Base-by-base conservation (phyloP, 495 filamentous ascomycete species). In the Podospora pseudocomata region DNA sequence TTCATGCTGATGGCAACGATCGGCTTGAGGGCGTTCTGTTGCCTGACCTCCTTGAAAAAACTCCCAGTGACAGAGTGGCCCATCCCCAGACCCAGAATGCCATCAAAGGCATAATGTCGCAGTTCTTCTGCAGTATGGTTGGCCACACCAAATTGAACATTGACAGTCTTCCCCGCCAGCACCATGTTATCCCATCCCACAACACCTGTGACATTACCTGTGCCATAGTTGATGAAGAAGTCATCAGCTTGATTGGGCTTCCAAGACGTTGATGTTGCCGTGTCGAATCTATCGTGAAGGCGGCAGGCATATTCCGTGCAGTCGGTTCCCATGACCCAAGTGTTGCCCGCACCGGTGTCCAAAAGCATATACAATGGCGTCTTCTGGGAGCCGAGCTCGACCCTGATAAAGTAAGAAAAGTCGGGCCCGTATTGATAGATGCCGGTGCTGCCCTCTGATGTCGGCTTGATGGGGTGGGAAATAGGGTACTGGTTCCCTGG, bases 1-100 rank as follows among this genome's bases (percentile, higher is more conserved):
- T 85, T 85, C 26, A 97, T 77, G 65, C 86, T 86, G 65, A 96
- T 77, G 49, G 87, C 86, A 71, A 92, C 87, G 20, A 95, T 73
- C 72, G 91, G 92, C 0, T 84, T 78, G 60, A 96, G 79, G 3
- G 85, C 63, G 32, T 86, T 84, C n/a, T 86, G 78, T 3, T 84
- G 70, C n/a, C 79, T 80, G 26, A 94, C 80, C 28, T 79, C 73
- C 49, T 88, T 84, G 79, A 94, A 84, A 71, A 93, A 87, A 1
- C 85, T 89, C 32, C 88, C 84, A 9, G 82, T 82, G 13, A 77
- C 65, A 72, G 80, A 72, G 68, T 78, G 63, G 77, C 80, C 71
- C 78, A 82, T 87, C 7, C 88, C 88, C n/a, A 96, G 79, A 6
- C 91, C 92, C 5, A 96, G 77, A 61, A 96, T 95, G n/a, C 92